phyloP scores from a whole-genome alignment of 2,329 filamentous ascomycete genomes.

The Coniella lustricola region DNA sequence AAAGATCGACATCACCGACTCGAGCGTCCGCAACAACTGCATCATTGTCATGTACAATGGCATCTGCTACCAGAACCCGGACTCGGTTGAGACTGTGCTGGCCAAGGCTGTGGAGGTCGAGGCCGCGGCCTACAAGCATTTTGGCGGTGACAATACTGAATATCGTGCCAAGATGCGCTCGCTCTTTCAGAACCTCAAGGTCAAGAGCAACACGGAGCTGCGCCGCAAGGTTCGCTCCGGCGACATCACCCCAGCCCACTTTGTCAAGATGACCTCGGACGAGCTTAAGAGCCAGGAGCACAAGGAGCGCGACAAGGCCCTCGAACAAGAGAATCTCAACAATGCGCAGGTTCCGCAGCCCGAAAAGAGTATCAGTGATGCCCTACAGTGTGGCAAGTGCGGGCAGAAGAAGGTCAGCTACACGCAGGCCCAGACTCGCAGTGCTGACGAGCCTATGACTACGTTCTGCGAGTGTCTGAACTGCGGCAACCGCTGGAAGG shows the following conservation, averaged over 20 bases:
- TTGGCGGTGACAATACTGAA: conserved; percentile 62
- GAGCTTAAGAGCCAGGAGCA: conserved; percentile 86
- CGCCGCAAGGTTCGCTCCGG: conserved; percentile 69
- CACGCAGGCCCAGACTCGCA: conserved; percentile 89
- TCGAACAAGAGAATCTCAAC: conserved; percentile 92
- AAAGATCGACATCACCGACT: conserved; percentile 74
- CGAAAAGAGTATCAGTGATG: conserved; percentile 83
- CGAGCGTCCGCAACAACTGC: conserved; percentile 70
- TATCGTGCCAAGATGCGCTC: conserved; percentile 89
- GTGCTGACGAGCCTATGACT: conserved; percentile 89
- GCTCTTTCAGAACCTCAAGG: conserved; percentile 91
- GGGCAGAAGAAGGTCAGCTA: conserved; percentile 93
- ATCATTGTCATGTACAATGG: conserved; percentile 93
- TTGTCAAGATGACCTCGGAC: conserved; percentile 82
- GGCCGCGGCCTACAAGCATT: conserved; percentile 62
- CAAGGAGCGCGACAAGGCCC: conserved; percentile 64
- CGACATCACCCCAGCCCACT: conserved; percentile 62
- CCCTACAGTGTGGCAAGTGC: conserved; percentile 85
- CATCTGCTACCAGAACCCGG: conserved; percentile 62
- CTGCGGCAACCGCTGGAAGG: conserved; percentile 67
- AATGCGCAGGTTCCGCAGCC: conserved; percentile 91
- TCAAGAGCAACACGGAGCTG: conserved; percentile 75
- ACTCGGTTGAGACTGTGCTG: conserved; percentile 64
- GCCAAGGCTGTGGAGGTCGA: conserved; percentile 77
- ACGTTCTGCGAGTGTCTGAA: conserved; percentile 67